A percentile compares a stretch with the other conserved stretches of the same genome.
Conservation (phyloP, 768 basidiomycete species). For the Serpula lacrymans region DNA sequence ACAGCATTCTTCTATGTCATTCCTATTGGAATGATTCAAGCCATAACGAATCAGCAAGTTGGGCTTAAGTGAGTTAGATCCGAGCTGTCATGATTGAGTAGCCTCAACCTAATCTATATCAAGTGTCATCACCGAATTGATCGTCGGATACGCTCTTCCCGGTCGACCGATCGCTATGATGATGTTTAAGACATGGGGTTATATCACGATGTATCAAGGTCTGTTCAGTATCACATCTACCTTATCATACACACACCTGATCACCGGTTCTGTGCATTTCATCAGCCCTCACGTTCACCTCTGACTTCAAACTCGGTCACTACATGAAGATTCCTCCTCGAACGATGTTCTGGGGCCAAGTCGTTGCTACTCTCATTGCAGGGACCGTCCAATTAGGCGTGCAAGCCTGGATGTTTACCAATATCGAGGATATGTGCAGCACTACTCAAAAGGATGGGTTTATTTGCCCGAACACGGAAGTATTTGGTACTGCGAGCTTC, state of each 20-base stretch:
- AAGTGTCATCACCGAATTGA: conserved; percentile 66
- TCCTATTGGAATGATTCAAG: conserved; percentile 75
- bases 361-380: conserved; percentile 57
- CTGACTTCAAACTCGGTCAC: conserved; percentile 76
- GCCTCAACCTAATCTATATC: background rate
- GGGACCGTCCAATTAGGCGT: conserved; percentile 67
- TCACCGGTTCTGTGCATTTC: too few species aligned
- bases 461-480: conserved; percentile 31
- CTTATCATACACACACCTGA: too few species aligned
- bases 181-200: conserved; percentile 69
- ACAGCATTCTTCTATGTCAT: conserved; percentile 61
- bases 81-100: conserved; percentile 14
- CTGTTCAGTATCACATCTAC: background rate
- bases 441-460: conserved; percentile 21
- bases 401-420: conserved; percentile 56
- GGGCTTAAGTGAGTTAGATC: conserved; percentile 43
- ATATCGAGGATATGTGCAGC: conserved; percentile 35
- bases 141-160: conserved; percentile 54
- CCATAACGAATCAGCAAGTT: conserved; percentile 77
- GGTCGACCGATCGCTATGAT: conserved; percentile 75
- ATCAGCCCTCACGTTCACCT: conserved; percentile 64
- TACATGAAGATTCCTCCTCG: conserved; percentile 68
- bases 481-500: conserved; percentile 52
- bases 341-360: conserved; percentile 67
- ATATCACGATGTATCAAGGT: conserved; percentile 38